These are phyloP conservation scores for Mucuna pruriens DNA, from an alignment of 306 rosid genomes.

Conservation along the genomic window DNA sequence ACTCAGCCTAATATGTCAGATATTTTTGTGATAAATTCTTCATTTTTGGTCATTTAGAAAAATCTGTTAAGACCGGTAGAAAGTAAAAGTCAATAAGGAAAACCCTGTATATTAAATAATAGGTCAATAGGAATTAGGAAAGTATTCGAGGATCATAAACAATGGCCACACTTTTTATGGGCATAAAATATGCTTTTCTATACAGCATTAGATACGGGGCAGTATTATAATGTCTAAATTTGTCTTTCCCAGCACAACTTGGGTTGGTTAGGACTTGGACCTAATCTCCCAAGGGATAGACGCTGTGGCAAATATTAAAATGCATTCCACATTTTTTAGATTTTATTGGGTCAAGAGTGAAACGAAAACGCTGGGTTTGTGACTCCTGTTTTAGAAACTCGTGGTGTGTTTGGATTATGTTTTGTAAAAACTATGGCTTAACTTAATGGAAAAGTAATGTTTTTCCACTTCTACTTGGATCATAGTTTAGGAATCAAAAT, in stretches of 20 bases:
- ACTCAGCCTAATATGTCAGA: background rate
- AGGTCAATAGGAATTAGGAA: background rate
- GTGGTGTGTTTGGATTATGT: background rate
- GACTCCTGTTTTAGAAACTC: background rate
- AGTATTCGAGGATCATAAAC: background rate
- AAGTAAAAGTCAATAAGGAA: constrained; percentile 8
- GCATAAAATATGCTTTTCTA: constrained; percentile 1
- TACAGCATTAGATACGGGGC: background rate
- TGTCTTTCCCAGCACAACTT: background rate
- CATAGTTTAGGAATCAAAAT: background rate
- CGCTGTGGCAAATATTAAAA: constrained; percentile 1
- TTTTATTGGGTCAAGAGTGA: background rate
- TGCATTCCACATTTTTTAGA: background rate
- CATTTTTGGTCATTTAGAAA: background rate
- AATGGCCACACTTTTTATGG: background rate
- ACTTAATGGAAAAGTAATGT: background rate
- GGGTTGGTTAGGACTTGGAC: background rate
- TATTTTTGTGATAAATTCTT: background rate
- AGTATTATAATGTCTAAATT: background rate
- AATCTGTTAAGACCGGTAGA: background rate
- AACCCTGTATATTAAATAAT: background rate
- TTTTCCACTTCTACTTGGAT: background rate
- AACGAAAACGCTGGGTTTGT: background rate
- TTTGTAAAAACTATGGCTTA: background rate
- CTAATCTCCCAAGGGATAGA: background rate